A percentile compares a stretch with the other conserved stretches of the same genome.
Conservation (phyloP, 371 early-diverging fungal genomes). For the Mucor plumbeus region DNA sequence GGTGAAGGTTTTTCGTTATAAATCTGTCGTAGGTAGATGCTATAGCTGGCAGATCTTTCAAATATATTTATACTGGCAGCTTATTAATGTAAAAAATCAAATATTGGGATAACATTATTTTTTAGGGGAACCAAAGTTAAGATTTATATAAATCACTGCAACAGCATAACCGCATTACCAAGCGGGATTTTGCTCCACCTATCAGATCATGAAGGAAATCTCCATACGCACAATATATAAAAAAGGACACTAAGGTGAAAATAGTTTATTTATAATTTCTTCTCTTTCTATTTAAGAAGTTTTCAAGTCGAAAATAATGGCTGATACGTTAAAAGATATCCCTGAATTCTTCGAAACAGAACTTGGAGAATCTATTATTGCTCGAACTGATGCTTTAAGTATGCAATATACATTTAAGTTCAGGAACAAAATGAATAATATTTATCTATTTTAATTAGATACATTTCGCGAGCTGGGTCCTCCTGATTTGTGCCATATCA, state of each 20-base stretch:
- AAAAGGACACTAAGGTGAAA: background rate
- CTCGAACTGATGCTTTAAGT: constrained; percentile 92
- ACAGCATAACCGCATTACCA: background rate
- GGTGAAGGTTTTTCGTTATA: too few species aligned
- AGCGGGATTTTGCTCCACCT: background rate
- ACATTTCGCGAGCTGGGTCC: constrained; percentile 94
- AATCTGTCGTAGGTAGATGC: too few species aligned
- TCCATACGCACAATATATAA: background rate
- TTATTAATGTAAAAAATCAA: too few species aligned
- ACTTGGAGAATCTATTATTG: constrained; percentile 84
- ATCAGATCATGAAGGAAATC: background rate
- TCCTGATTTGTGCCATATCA: constrained; percentile 93
- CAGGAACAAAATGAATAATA: background rate
- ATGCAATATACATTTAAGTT: constrained; percentile 15
- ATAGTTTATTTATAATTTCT: background rate
- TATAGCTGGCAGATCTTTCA: too few species aligned
- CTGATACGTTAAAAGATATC: constrained; percentile 73
- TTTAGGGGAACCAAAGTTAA: background rate
- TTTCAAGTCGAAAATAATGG: constrained; percentile 31
- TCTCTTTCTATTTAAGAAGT: constrained; percentile 9
- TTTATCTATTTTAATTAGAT: constrained; percentile 58
- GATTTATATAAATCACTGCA: background rate
- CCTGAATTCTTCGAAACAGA: constrained; percentile 95
- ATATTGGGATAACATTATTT: background rate
- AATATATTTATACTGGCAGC: too few species aligned